phyloP scores from a whole-genome alignment of 192 early-diverging fungal species.

The Diversispora epigaea region DNA sequence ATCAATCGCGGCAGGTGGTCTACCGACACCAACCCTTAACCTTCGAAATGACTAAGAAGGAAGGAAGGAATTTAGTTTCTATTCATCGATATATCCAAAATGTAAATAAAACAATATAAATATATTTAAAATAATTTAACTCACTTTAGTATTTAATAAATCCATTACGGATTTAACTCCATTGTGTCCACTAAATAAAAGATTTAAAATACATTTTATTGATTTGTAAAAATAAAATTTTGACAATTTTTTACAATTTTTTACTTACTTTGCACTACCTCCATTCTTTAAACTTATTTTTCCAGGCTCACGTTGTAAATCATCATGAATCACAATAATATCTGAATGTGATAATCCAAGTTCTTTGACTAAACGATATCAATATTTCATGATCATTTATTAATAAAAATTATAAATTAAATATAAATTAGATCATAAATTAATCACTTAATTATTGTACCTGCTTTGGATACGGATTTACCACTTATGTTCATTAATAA shows the following conservation, averaged over 20 bases:
- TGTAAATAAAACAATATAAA: not conserved
- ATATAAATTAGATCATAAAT: constrained; percentile 9
- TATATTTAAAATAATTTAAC: not conserved
- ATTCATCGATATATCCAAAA: not conserved
- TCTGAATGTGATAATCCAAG: constrained; percentile 45
- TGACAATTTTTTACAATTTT: not conserved
- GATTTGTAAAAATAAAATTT: too few species aligned
- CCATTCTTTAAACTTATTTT: constrained; percentile 57
- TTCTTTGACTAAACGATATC: constrained; percentile 41
- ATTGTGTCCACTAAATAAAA: constrained; percentile 61
- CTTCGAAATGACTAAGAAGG: constrained; percentile 50
- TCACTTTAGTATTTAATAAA: constrained; percentile 46
- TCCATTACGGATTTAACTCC: constrained; percentile 68
- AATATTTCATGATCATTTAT: not conserved
- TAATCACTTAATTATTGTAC: constrained; percentile 39
- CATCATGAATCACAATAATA: constrained; percentile 70
- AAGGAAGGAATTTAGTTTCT: not conserved
- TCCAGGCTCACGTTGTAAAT: constrained; percentile 67
- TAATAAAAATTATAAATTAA: not conserved
- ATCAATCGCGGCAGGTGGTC: constrained; percentile 43
- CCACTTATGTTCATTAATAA: constrained; percentile 74
- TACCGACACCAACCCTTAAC: constrained; percentile 68
- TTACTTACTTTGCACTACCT: constrained; percentile 60
- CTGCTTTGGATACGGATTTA: constrained; percentile 56
- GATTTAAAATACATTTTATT: too few species aligned